Percentiles rank a stretch among this genome's conserved stretches.
These are phyloP conservation scores for Grosmannia penicillata DNA, from an alignment of 2,329 filamentous ascomycete genomes.

Conservation along the genomic window DNA sequence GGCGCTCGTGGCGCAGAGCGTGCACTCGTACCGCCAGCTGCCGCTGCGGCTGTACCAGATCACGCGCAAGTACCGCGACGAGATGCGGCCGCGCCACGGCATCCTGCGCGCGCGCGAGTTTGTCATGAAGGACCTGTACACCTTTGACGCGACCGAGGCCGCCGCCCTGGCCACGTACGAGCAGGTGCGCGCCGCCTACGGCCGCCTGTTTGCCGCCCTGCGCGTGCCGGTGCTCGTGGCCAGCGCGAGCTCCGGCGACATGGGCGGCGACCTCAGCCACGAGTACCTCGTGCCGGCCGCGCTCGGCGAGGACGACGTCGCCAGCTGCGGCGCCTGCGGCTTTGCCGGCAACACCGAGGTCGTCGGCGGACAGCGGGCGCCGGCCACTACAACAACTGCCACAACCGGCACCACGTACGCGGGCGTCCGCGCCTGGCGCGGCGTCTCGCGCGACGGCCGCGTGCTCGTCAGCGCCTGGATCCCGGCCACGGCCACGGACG, in stretches of 20 bases:
- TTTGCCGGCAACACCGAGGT: constrained; percentile 82
- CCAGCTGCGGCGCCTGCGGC: constrained; percentile 58
- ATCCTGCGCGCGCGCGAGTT: constrained; percentile 83
- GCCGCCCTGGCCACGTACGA: constrained; percentile 71
- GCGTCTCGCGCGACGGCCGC: constrained; percentile 51
- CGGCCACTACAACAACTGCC: background rate
- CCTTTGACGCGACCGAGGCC: constrained; percentile 59
- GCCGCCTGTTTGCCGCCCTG: constrained; percentile 64
- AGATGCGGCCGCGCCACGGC: constrained; percentile 75
- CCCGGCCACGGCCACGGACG: constrained; percentile 20
- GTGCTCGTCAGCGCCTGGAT: constrained; percentile 59
- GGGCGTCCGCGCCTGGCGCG: constrained; percentile 37
- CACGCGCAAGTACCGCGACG: constrained; percentile 86
- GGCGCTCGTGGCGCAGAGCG: constrained; percentile 52
- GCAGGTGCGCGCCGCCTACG: constrained; percentile 59
- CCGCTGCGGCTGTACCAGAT: constrained; percentile 86
- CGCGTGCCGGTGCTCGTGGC: constrained; percentile 74
- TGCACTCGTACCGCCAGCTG: constrained; percentile 73
- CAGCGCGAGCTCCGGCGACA: constrained; percentile 85
- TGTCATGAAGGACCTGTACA: constrained; percentile 96
- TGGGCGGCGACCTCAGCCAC: constrained; percentile 85
- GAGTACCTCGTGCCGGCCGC: constrained; percentile 77
- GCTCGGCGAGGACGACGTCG: constrained; percentile 74
- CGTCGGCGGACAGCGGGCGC: constrained; percentile 22
- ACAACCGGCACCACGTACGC: no score